These are phyloP conservation scores for Colletotrichum truncatum DNA, from an alignment of 2,329 filamentous ascomycete species.

Conservation along the genomic window DNA sequence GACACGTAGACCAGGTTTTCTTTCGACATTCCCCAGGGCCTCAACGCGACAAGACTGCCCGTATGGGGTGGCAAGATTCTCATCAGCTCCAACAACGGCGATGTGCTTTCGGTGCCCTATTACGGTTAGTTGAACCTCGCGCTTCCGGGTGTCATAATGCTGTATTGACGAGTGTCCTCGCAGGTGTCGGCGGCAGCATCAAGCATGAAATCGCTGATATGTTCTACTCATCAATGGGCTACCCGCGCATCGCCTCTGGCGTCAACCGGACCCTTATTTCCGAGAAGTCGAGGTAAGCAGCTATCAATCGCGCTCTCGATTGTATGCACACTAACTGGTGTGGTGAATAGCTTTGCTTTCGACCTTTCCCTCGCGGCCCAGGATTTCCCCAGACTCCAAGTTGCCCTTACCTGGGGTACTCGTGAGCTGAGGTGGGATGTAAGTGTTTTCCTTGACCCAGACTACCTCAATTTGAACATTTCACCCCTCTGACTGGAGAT, in stretches of 20 bases:
- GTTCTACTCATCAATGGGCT: constrained; percentile 14
- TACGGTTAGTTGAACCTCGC: constrained; percentile 31
- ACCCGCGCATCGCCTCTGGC: constrained; percentile 14
- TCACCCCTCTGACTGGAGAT: not conserved
- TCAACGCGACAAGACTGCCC: constrained; percentile 40
- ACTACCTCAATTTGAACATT: too few relatives aligned
- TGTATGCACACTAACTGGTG: not conserved
- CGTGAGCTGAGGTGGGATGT: constrained; percentile 40
- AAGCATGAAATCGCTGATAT: constrained; percentile 21
- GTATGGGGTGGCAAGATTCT: constrained; percentile 45
- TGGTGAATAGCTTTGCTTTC: constrained; percentile 30
- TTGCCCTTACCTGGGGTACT: constrained; percentile 35
- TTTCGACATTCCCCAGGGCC: constrained; percentile 44
- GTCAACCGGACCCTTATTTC: constrained; percentile 11
- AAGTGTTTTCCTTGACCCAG: not conserved
- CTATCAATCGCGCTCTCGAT: too few relatives aligned
- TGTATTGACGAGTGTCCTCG: too few relatives aligned
- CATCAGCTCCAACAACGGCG: constrained; percentile 41
- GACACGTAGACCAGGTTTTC: constrained; percentile 29
- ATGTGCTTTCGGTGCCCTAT: constrained; percentile 44
- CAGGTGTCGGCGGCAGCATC: constrained; percentile 22
- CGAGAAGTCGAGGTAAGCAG: constrained; percentile 10
- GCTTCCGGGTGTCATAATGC: too few relatives aligned
- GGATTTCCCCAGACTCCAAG: constrained; percentile 37
- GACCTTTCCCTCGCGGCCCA: constrained; percentile 34